These are phyloP conservation scores for Pseudozyma hubeiensis DNA, from an alignment of 1,284 basidiomycete genomes.

Conservation along the genomic window DNA sequence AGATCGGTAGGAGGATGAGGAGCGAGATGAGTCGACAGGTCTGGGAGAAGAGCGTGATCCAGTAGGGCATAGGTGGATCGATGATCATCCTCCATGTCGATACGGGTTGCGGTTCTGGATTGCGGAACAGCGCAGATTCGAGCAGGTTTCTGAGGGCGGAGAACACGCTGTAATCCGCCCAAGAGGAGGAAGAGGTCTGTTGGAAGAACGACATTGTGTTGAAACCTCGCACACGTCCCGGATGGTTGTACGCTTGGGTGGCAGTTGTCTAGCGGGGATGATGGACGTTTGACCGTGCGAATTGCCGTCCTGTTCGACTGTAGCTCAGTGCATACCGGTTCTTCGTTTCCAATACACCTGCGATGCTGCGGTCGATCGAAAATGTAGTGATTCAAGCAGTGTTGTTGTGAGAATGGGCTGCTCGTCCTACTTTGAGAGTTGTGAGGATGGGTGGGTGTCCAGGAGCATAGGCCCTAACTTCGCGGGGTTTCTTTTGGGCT, in stretches of 20 bases:
- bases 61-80: conserved; percentile 45
- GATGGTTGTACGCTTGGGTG: no score
- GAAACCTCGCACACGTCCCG: not conserved
- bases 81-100: conserved; percentile 33
- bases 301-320: no score
- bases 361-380: no score
- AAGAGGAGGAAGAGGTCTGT: conserved; percentile 11
- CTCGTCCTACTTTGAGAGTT: no score
- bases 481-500: not conserved
- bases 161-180: conserved; percentile 8
- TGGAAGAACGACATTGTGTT: conserved; percentile 20
- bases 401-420: no score
- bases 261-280: no score
- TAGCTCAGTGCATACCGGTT: no score
- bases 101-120: conserved; percentile 26
- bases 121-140: conserved; percentile 33
- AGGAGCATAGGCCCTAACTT: no score
- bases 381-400: no score
- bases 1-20: conserved; percentile 54
- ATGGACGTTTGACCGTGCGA: no score
- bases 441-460: no score
- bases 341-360: no score
- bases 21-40: conserved; percentile 47
- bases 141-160: conserved; percentile 12
- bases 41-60: conserved; percentile 24